A percentile compares a stretch with the other conserved stretches of the same genome.
Conservation (phyloP, 2,329 filamentous ascomycete species). For the Ceratocystis harringtonii region DNA sequence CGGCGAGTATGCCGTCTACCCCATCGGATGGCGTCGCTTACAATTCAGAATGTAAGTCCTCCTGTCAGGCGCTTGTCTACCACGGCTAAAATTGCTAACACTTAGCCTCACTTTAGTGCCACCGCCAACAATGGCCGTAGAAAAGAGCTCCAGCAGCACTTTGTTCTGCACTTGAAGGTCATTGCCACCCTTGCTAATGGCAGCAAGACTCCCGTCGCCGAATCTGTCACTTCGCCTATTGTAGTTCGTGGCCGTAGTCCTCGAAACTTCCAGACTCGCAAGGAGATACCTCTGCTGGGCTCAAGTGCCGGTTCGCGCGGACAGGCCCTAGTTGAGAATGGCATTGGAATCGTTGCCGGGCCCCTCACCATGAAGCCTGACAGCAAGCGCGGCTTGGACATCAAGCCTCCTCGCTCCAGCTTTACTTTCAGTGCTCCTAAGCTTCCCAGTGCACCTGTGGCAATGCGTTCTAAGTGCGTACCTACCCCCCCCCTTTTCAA, state of each 20-base stretch:
- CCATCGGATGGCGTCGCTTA: conserved; percentile 83
- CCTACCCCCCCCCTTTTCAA: neutral
- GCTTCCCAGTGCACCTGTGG: conserved; percentile 37
- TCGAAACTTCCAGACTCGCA: conserved; percentile 84
- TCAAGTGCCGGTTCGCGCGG: conserved; percentile 62
- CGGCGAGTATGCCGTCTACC: conserved; percentile 76
- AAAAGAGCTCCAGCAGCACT: conserved; percentile 93
- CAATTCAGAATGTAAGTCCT: conserved; percentile 65
- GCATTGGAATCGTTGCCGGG: conserved; percentile 44
- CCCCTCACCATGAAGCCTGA: conserved; percentile 41
- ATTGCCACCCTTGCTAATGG: conserved; percentile 71
- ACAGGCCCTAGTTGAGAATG: conserved; percentile 54
- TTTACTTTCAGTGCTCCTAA: conserved; percentile 46
- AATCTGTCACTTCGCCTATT: conserved; percentile 76
- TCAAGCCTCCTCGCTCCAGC: conserved; percentile 40
- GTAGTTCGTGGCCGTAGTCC: conserved; percentile 89
- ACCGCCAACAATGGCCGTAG: conserved; percentile 91
- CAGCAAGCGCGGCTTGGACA: conserved; percentile 36
- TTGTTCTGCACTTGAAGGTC: conserved; percentile 76
- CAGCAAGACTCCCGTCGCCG: conserved; percentile 65
- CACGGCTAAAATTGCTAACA: conserved; percentile 17
- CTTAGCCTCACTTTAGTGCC: conserved; percentile 38
- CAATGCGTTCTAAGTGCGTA: conserved; percentile 45
- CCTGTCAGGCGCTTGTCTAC: neutral
- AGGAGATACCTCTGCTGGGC: conserved; percentile 76